Evolutionary conservation across 176 grass and related monocot species (phyloP).

Genomic region (Ensete glaucum): DNA sequence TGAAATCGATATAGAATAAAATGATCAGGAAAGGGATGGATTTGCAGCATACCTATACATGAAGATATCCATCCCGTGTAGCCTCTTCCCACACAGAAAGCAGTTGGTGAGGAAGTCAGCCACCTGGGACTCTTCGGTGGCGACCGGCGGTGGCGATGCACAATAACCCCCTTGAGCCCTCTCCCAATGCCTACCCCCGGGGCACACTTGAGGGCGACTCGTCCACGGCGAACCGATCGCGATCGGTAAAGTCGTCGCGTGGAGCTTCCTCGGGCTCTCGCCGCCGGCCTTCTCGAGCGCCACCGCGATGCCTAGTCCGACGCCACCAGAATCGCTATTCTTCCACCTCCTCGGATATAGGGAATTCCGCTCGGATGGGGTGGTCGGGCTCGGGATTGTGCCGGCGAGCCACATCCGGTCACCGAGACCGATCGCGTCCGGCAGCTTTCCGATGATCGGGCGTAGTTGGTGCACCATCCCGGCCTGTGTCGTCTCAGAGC

Average conservation of each 20-base stretch:
- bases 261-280: neutral
- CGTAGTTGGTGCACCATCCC: neutral
- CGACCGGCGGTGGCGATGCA: neutral
- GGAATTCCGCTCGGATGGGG: neutral
- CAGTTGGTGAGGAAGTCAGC: constrained; percentile 10
- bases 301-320: constrained; percentile 13
- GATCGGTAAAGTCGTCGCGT: neutral
- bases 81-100: constrained; percentile 11
- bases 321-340: constrained; percentile 1
- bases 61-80: constrained; percentile 16
- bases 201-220: no score
- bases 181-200: neutral
- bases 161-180: neutral
- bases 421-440: neutral
- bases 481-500: neutral
- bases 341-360: constrained; percentile 5
- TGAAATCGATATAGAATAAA: neutral
- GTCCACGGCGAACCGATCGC: neutral
- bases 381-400: neutral
- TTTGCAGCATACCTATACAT: constrained; percentile 13
- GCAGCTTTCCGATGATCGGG: neutral
- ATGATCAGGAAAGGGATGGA: neutral
- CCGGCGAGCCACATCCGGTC: neutral
- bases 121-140: neutral
- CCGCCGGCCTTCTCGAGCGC: constrained; percentile 9